Conservation (phyloP, 306 rosid species). For the Cucumis melo region DNA sequence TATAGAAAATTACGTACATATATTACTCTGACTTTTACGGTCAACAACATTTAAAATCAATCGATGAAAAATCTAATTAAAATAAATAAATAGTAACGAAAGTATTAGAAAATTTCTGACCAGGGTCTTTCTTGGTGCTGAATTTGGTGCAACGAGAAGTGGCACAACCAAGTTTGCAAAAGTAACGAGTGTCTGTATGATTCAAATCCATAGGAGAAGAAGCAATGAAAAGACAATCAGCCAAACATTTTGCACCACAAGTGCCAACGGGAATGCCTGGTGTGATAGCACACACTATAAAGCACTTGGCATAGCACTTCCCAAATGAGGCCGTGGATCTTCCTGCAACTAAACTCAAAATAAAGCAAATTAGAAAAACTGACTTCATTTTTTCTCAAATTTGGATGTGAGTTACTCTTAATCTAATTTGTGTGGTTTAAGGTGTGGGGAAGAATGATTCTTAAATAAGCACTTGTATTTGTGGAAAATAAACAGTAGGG, state of each 20-base stretch:
- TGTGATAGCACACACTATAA: conserved; percentile 20
- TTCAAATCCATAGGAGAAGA: not conserved
- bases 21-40: too few species aligned
- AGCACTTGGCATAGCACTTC: conserved; percentile 29
- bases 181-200: too few species aligned
- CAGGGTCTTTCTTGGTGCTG: conserved; percentile 24
- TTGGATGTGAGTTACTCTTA: too few species aligned
- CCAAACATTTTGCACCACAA: conserved; percentile 25
- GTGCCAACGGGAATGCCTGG: conserved; percentile 10
- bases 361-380: not conserved
- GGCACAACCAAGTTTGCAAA: too few species aligned
- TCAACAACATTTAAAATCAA: too few species aligned
- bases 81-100: not conserved
- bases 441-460: not conserved
- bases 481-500: not conserved
- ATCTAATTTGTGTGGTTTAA: too few species aligned
- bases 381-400: not conserved
- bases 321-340: conserved; percentile 12
- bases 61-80: too few species aligned
- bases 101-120: not conserved
- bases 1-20: too few species aligned
- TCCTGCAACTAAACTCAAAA: conserved; percentile 4
- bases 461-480: not conserved
- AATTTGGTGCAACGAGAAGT: too few species aligned
- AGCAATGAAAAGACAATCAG: conserved; percentile 13